Conservation (phyloP, 371 early-diverging fungal genomes). For the Mucor saturninus region DNA sequence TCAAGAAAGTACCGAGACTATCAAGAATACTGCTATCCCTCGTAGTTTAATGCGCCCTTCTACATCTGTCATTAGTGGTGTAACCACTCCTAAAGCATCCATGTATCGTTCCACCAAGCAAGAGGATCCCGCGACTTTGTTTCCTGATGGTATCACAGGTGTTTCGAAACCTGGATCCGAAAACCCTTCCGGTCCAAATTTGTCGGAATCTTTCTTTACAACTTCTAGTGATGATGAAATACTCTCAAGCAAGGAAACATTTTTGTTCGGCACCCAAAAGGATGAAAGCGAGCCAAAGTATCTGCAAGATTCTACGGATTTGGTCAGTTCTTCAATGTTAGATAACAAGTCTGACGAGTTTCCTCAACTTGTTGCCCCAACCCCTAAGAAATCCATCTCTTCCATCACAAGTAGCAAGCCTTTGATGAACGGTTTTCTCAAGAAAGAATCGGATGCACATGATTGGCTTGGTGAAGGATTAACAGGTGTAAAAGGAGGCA, state of each 20-base stretch:
- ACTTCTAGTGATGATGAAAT: background rate
- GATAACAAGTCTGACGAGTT: background rate
- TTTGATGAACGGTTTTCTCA: constrained; percentile 15
- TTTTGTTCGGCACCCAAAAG: background rate
- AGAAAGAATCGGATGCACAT: constrained; percentile 1
- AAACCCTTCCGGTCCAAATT: background rate
- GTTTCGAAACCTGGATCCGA: constrained; percentile 17
- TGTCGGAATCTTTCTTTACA: constrained; percentile 5
- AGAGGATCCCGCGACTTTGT: constrained; percentile 7
- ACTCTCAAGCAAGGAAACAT: background rate
- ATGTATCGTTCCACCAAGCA: background rate
- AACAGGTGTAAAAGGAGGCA: constrained; percentile 11
- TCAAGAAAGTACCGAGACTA: constrained; percentile 16
- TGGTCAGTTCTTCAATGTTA: background rate
- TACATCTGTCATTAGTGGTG: constrained; percentile 20
- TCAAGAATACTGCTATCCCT: constrained; percentile 8
- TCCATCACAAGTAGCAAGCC: background rate
- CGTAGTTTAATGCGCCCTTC: constrained; percentile 15
- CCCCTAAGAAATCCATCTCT: background rate
- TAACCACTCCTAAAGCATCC: constrained; percentile 20
- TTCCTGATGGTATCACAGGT: constrained; percentile 25
- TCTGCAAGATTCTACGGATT: background rate
- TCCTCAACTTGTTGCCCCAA: background rate
- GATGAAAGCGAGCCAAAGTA: background rate
- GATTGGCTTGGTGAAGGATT: constrained; percentile 9